These are phyloP conservation scores for Trypanosomatidae sp. DNA, from an alignment of 208 protist genomes.

Conservation along the genomic window DNA sequence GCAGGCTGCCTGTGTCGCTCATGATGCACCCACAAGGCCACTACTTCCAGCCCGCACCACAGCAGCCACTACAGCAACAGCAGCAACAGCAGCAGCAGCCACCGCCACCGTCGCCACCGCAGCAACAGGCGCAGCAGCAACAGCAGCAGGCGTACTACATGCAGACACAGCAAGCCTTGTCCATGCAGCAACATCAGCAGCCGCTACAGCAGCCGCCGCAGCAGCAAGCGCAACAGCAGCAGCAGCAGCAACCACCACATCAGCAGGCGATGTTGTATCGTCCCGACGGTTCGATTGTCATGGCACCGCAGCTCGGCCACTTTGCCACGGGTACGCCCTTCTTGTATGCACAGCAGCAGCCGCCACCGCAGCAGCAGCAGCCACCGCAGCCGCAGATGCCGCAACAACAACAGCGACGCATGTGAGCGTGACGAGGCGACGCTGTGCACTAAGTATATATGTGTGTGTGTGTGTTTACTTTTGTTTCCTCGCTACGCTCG, in stretches of 20 bases:
- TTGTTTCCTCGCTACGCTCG: no score
- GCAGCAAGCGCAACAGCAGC: conserved; percentile 3
- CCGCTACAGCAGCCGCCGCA: background rate
- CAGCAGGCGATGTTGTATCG: conserved; percentile 2
- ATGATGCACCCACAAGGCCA: conserved; percentile 17
- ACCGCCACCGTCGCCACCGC: conserved; percentile 1
- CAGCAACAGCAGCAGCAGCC: conserved; percentile 6
- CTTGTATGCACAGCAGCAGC: conserved; percentile 33
- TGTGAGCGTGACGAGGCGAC: no score
- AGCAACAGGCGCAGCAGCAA: background rate
- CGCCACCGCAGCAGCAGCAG: conserved; percentile 26
- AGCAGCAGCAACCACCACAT: conserved; percentile 5
- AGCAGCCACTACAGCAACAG: conserved; percentile 6
- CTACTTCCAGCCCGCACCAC: conserved; percentile 8
- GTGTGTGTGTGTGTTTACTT: no score
- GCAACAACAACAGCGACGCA: conserved; percentile 9
- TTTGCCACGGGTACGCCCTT: conserved; percentile 30
- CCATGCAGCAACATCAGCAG: background rate
- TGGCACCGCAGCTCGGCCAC: conserved; percentile 8
- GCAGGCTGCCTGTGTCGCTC: conserved; percentile 5
- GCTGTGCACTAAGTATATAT: no score
- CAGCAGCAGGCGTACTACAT: background rate
- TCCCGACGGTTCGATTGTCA: background rate
- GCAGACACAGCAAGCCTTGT: background rate
- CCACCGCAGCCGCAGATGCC: background rate